Evolutionary conservation across 2,329 filamentous ascomycete species (phyloP).

Genomic region (Dothideomycetidae sp.): DNA sequence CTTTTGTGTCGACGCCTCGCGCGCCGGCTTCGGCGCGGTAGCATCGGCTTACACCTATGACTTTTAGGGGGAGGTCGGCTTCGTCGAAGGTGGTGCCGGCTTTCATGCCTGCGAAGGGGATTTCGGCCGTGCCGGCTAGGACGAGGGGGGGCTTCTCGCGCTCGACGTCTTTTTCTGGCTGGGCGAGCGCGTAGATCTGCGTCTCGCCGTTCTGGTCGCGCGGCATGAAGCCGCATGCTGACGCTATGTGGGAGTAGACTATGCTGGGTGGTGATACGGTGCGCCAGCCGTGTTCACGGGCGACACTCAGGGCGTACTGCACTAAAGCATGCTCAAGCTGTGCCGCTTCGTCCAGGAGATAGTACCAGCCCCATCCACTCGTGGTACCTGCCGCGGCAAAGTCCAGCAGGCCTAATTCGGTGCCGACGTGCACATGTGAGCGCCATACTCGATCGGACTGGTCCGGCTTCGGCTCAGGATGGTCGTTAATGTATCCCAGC

Average conservation of each 20-base stretch:
- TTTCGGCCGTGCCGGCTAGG: constrained; percentile 83
- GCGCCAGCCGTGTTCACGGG: constrained; percentile 60
- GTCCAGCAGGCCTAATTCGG: constrained; percentile 77
- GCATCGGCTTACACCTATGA: constrained; percentile 77
- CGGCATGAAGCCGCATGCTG: constrained; percentile 87
- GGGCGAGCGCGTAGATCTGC: constrained; percentile 67
- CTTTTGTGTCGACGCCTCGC: constrained; percentile 79
- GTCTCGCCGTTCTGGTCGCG: constrained; percentile 82
- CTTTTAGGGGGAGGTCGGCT: constrained; percentile 56
- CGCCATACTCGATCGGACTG: constrained; percentile 40
- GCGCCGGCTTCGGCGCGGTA: constrained; percentile 92
- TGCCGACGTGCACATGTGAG: constrained; percentile 77
- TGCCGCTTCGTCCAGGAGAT: constrained; percentile 78
- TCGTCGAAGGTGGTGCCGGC: constrained; percentile 56
- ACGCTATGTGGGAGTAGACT: constrained; percentile 81
- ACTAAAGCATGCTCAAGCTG: constrained; percentile 89
- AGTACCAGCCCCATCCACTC: constrained; percentile 97
- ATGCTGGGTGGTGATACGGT: constrained; percentile 74
- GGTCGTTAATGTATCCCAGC: constrained; percentile 65
- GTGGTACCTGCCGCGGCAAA: constrained; percentile 69
- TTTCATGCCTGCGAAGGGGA: constrained; percentile 82
- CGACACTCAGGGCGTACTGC: constrained; percentile 66
- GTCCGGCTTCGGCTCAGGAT: constrained; percentile 30
- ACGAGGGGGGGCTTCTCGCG: constrained; percentile 53
- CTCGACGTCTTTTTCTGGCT: constrained; percentile 45